Conservation (phyloP, 148 eudicot genomes). For the Silene uniflora region DNA sequence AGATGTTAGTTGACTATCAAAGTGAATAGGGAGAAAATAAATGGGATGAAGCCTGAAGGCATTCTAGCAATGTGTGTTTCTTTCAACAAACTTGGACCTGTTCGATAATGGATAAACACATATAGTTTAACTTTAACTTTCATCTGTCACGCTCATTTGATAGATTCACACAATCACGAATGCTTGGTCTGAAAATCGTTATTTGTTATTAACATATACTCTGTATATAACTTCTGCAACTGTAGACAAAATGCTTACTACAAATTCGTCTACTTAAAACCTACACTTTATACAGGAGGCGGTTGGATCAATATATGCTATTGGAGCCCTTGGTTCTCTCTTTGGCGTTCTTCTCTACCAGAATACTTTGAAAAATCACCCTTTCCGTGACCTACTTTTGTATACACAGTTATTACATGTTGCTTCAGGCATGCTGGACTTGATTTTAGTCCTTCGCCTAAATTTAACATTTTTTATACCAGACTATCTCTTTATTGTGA, state of each 20-base stretch:
- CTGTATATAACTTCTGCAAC: neutral
- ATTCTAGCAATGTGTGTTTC: too few species aligned
- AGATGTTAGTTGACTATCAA: too few species aligned
- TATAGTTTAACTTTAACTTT: neutral
- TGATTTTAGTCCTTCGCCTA: conserved; percentile 29
- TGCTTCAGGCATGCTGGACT: conserved; percentile 34
- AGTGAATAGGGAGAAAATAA: too few species aligned
- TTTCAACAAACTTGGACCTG: too few species aligned
- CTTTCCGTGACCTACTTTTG: conserved; percentile 28
- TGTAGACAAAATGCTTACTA: neutral
- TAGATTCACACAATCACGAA: neutral
- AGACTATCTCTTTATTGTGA: conserved; percentile 28
- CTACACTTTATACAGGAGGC: conserved; percentile 25
- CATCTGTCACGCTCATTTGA: too few species aligned
- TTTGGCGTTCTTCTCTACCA: conserved; percentile 34
- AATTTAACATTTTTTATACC: conserved; percentile 24
- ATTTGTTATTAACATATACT: neutral
- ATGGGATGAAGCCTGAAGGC: too few species aligned
- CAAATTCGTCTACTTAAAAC: neutral
- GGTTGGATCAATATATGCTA: conserved; percentile 31
- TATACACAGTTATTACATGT: conserved; percentile 25
- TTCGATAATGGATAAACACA: neutral
- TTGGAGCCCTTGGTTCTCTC: conserved; percentile 34
- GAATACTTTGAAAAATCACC: conserved; percentile 26
- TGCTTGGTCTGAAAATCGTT: neutral